These are phyloP conservation scores for Periconia digitata DNA, from an alignment of 2,329 filamentous ascomycete species.

Conservation along the genomic window DNA sequence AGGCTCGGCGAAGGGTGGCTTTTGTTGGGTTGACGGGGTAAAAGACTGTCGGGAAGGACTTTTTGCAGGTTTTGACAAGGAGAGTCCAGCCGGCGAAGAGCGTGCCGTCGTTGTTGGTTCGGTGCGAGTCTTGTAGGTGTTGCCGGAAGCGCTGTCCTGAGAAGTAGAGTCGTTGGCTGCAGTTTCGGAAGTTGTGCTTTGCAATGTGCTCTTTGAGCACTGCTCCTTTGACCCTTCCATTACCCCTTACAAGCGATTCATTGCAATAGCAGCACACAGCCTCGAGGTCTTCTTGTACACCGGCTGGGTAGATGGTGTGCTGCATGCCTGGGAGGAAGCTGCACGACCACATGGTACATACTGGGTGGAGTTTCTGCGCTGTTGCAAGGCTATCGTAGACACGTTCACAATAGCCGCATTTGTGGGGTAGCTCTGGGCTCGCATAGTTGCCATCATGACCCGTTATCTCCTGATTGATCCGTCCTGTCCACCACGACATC, in stretches of 20 bases:
- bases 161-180: conserved; percentile 28
- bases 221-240: conserved; percentile 23
- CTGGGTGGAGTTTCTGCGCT: conserved; percentile 21
- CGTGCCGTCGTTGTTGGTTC: conserved; percentile 19
- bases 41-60: conserved; percentile 19
- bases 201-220: conserved; percentile 22
- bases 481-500: conserved; percentile 28
- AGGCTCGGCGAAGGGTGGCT: conserved; percentile 7
- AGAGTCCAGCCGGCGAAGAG: conserved; percentile 29
- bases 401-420: conserved; percentile 24
- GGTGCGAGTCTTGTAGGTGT: conserved; percentile 29
- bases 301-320: conserved; percentile 27
- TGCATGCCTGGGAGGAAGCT: conserved; percentile 29
- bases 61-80: conserved; percentile 24
- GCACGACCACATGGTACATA: conserved; percentile 30
- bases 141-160: conserved; percentile 29
- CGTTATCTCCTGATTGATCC: conserved; percentile 18
- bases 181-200: conserved; percentile 28
- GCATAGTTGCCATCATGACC: neutral
- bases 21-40: conserved; percentile 10
- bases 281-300: conserved; percentile 8
- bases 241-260: conserved; percentile 18
- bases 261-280: conserved; percentile 30
- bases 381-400: conserved; percentile 16
- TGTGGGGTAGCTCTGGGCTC: conserved; percentile 20